phyloP scores from a whole-genome alignment of 2,329 filamentous ascomycete genomes.

The Leptographium flavum region DNA sequence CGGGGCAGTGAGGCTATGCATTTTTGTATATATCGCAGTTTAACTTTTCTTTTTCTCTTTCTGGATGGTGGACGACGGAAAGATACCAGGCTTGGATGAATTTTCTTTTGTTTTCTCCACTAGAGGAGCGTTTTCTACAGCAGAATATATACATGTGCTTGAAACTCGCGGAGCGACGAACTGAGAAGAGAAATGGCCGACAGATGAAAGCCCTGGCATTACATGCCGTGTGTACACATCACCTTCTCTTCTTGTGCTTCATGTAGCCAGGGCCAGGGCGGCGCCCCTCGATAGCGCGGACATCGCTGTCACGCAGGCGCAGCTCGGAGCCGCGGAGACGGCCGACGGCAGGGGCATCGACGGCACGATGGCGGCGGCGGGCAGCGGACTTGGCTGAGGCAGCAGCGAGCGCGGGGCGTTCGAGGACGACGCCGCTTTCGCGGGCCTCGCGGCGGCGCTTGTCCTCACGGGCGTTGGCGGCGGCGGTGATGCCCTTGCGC shows the following conservation, averaged over 20 bases:
- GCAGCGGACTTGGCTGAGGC: constrained; percentile 12
- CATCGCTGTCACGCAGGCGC: constrained; percentile 63
- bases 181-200: background rate
- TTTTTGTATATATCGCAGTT: constrained; percentile 9
- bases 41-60: constrained; percentile 1
- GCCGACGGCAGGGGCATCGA: constrained; percentile 69
- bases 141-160: background rate
- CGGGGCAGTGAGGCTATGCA: constrained; percentile 5
- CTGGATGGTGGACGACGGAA: constrained; percentile 9
- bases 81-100: constrained; percentile 6
- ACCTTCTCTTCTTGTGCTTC: constrained; percentile 13
- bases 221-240: background rate
- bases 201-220: background rate
- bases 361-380: constrained; percentile 22
- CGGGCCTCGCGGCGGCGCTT: constrained; percentile 63
- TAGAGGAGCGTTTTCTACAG: background rate
- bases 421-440: constrained; percentile 84
- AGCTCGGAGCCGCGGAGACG: constrained; percentile 68
- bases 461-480: constrained; percentile 49
- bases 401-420: constrained; percentile 33
- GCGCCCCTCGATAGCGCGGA: constrained; percentile 51
- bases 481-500: constrained; percentile 68
- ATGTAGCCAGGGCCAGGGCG: constrained; percentile 20
- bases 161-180: background rate
- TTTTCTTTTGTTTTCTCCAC: background rate